Percentiles rank a stretch among this genome's conserved stretches.
Conservation (phyloP, 1,139 yeast species). For the Candida tetrigidarum region DNA sequence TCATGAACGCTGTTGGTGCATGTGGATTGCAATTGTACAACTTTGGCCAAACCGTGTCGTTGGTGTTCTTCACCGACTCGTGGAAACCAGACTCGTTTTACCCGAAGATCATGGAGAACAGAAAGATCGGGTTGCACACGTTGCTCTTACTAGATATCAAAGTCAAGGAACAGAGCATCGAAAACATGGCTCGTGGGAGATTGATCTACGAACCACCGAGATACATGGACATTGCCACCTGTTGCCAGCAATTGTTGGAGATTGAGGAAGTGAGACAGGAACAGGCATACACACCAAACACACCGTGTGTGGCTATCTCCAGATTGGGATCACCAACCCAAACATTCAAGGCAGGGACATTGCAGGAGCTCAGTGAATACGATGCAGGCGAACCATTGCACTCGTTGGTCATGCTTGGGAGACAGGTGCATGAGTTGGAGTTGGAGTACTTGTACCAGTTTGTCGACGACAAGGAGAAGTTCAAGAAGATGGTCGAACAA, state of each 20-base stretch:
- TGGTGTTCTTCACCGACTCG: conserved; percentile 91
- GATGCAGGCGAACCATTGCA: conserved; percentile 96
- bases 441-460: conserved; percentile 82
- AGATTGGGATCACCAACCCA: conserved; percentile 89
- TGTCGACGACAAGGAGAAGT: conserved; percentile 66
- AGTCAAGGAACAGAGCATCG: conserved; percentile 95
- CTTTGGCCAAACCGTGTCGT: conserved; percentile 95
- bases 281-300: conserved; percentile 76
- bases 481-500: conserved; percentile 58
- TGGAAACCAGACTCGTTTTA: conserved; percentile 99
- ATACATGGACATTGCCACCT: conserved; percentile 91
- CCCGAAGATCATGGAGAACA: conserved; percentile 84
- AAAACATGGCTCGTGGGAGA: conserved; percentile 93
- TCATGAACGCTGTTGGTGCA: conserved; percentile 98
- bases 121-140: conserved; percentile 90
- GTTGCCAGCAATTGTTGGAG: conserved; percentile 86
- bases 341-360: conserved; percentile 81
- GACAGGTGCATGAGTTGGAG: conserved; percentile 94
- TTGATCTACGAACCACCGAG: conserved; percentile 95
- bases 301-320: conserved; percentile 94
- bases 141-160: conserved; percentile 87
- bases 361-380: conserved; percentile 71
- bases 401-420: conserved; percentile 86
- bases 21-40: conserved; percentile 95
- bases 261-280: conserved; percentile 78